A percentile compares a stretch with the other conserved stretches of the same genome.
Evolutionary conservation across 192 early-diverging fungal species (phyloP).

Genomic region (Thamnidium elegans): DNA sequence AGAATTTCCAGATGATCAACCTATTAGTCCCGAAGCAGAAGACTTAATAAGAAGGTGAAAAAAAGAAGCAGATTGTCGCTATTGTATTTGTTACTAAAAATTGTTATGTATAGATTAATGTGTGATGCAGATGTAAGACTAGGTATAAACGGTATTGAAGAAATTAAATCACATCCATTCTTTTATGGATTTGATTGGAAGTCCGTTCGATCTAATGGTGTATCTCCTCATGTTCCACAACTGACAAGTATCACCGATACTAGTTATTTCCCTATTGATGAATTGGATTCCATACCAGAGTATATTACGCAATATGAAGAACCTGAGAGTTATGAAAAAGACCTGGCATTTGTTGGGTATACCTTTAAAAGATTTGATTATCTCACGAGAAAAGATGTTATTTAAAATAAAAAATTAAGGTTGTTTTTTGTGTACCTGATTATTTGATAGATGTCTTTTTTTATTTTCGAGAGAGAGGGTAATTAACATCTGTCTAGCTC

Average conservation of each 20-base stretch:
- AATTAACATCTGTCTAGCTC: too few relatives aligned
- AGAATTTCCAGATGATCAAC: slow-evolving; percentile 90
- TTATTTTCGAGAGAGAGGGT: too few relatives aligned
- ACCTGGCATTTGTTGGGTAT: slow-evolving; percentile 99
- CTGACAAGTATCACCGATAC: slow-evolving; percentile 95
- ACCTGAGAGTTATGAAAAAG: slow-evolving; percentile 64
- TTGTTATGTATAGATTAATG: slow-evolving; percentile 58
- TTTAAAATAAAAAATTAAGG: slow-evolving; percentile 12
- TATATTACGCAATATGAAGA: slow-evolving; percentile 20
- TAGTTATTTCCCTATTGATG: slow-evolving; percentile 95
- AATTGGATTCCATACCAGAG: slow-evolving; percentile 75
- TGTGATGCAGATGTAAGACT: slow-evolving; percentile 87
- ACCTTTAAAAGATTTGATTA: slow-evolving; percentile 95
- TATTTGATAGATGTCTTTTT: too few relatives aligned
- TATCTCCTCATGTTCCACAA: slow-evolving; percentile 89
- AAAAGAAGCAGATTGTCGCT: neutral
- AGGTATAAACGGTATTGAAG: slow-evolving; percentile 74
- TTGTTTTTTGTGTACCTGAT: too few relatives aligned
- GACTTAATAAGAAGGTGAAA: slow-evolving; percentile 83
- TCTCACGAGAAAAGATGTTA: slow-evolving; percentile 65
- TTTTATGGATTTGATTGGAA: slow-evolving; percentile 94
- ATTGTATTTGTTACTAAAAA: neutral
- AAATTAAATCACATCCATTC: slow-evolving; percentile 92
- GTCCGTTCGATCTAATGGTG: slow-evolving; percentile 58
- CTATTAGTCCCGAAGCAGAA: slow-evolving; percentile 86